Conservation (phyloP, 2,329 filamentous ascomycete genomes). For the Ceratocystis variospora region DNA sequence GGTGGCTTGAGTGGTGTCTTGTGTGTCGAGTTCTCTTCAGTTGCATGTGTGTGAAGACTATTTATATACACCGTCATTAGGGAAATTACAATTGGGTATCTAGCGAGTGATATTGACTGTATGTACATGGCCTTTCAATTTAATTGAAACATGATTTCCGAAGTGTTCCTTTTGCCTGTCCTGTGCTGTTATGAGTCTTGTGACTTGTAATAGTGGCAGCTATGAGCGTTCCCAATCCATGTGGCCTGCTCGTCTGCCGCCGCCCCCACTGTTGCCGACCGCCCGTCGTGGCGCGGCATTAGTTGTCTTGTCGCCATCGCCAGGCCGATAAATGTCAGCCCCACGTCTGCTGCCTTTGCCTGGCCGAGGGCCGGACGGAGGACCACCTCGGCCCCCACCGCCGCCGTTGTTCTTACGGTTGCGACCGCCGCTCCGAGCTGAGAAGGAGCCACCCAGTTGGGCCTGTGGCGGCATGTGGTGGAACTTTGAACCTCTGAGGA, state of each 20-base stretch:
- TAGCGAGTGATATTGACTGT: neutral
- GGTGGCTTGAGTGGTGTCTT: too few relatives aligned
- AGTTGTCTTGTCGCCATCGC: neutral
- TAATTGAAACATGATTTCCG: too few relatives aligned
- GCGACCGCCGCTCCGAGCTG: conserved; percentile 17
- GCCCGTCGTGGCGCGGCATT: neutral
- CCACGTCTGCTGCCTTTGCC: neutral
- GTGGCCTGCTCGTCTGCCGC: neutral
- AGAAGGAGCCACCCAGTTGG: conserved; percentile 22
- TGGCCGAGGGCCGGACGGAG: neutral
- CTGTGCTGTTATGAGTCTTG: neutral
- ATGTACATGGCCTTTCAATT: neutral
- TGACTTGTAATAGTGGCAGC: neutral
- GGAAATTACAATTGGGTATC: too few relatives aligned
- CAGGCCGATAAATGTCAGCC: conserved; percentile 10
- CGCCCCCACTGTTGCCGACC: neutral
- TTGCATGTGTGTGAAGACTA: too few relatives aligned
- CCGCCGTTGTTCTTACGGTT: conserved; percentile 21
- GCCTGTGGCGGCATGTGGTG: conserved; percentile 52
- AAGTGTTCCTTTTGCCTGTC: too few relatives aligned
- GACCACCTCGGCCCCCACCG: conserved; percentile 19
- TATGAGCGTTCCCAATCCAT: neutral
- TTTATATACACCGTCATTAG: too few relatives aligned
- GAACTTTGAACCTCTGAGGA: conserved; percentile 27
- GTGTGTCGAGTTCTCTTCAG: too few relatives aligned